Base-by-base conservation (phyloP, 2,329 filamentous ascomycete genomes). In the Fonsecaea monophora region DNA sequence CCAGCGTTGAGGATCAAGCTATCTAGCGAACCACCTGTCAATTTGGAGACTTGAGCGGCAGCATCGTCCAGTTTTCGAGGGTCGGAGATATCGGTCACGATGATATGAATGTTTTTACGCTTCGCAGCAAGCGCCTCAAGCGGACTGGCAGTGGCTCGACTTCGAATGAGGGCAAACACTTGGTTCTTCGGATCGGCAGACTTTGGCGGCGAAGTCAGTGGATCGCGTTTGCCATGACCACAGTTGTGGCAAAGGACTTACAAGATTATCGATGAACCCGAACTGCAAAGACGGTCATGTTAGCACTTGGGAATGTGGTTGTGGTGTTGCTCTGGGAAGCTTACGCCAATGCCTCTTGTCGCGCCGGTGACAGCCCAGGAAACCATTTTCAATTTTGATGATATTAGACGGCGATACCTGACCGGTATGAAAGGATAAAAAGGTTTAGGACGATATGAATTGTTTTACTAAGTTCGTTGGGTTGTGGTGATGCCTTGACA, bases 1-100 rank as follows among this genome's bases (percentile, higher is more conserved):
- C 74, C 78, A 37, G 77, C 78, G 62, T 80, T 82, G 59, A 79
- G 76, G 66, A 82, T 78, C 15, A 83, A 71, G 54, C 80, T 76
- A 71, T 82, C 81, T 21, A 82, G 74, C 30, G 68, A 75, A 35
- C 78, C 78, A 25, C 72, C 74, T 4, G 77, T 79, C 63, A 81
- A 71, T n/a, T 70, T 62, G 12, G 77, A 69, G 15, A 74, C 72
- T 37, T 73, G 68, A 1, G 72, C 69, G 18, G 78, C 78, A 15
- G 78, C 78, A n/a, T 65, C 35, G 34, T 45, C 57, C 53, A 67
- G 56, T 42, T 62, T 67, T 35, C 21, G 30, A 12, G 67, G 67
- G 60, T 65, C 58, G 53, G 64, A 73, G n/a, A 79, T 67, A 65
- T 81, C 77, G 58, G 68, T 78, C 55, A 75, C 70, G 64, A 83